Evolutionary conservation across 2,329 filamentous ascomycete species (phyloP).

Genomic region (Dothistroma pini): DNA sequence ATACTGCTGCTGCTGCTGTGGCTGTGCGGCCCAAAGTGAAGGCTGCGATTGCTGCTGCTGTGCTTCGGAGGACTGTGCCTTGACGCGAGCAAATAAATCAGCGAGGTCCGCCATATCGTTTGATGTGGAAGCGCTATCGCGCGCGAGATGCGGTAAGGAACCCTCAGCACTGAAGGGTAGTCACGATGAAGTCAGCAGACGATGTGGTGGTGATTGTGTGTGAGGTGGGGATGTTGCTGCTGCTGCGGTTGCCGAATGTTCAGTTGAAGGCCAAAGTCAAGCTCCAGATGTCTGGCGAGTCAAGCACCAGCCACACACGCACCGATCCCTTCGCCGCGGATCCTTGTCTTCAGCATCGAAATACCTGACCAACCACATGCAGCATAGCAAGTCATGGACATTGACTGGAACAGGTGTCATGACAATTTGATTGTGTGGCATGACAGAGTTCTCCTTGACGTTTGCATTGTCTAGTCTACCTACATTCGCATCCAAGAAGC

Average conservation of each 20-base stretch:
- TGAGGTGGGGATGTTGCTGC: neutral
- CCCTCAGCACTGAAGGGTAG: neutral
- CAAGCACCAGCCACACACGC: neutral
- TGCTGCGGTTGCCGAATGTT: neutral
- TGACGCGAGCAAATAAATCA: conserved; percentile 44
- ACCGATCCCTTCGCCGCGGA: neutral
- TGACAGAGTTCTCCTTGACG: neutral
- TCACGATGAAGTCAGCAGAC: neutral
- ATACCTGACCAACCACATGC: neutral
- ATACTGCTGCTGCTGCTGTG: conserved; percentile 34
- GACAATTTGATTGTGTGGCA: too few relatives aligned
- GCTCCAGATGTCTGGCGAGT: neutral
- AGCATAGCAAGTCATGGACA: neutral
- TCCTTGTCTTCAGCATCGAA: neutral
- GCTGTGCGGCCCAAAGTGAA: conserved; percentile 20
- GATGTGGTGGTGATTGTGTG: neutral
- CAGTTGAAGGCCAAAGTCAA: neutral
- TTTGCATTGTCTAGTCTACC: neutral
- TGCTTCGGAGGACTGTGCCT: conserved; percentile 27
- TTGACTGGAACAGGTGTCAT: neutral
- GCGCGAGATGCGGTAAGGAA: neutral
- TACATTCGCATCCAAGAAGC: neutral
- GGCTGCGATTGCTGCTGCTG: conserved; percentile 13
- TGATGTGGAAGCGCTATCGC: neutral
- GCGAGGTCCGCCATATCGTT: neutral